Evolutionary conservation across 768 basidiomycete genomes (phyloP).

Genomic region (Saitozyma sp.): DNA sequence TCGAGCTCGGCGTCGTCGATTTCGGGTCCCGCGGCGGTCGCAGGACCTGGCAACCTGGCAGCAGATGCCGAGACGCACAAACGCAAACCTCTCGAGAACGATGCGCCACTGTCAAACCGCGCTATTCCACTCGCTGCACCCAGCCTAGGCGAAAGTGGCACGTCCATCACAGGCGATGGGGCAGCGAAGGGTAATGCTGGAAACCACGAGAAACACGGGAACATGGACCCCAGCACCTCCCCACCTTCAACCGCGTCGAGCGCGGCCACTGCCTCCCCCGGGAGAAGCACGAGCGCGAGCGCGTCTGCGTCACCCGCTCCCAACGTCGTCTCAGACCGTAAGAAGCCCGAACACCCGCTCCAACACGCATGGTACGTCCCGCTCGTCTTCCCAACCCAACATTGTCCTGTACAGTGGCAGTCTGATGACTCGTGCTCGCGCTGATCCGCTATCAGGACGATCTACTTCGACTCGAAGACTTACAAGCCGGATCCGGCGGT

Average conservation of each 20-base stretch:
- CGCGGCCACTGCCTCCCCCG: not conserved
- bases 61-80: not conserved
- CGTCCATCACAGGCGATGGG: not conserved
- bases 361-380: slow-evolving; percentile 74
- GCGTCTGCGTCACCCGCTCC: too few relatives aligned
- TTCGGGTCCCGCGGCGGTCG: slow-evolving; percentile 1
- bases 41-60: slow-evolving; percentile 1
- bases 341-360: slow-evolving; percentile 62
- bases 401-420: slow-evolving; percentile 10
- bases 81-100: too few relatives aligned
- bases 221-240: slow-evolving; percentile 3
- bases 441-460: slow-evolving; percentile 62
- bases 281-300: too few relatives aligned
- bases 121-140: too few relatives aligned
- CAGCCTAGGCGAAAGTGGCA: too few relatives aligned
- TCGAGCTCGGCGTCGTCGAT: not conserved
- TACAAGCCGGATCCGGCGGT: slow-evolving; percentile 57
- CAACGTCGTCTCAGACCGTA: slow-evolving; percentile 5
- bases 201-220: not conserved
- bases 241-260: slow-evolving; percentile 3
- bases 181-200: not conserved
- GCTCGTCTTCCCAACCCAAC: not conserved
- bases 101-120: too few relatives aligned
- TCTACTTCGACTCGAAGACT: slow-evolving; percentile 81
- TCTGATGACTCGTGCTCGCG: not conserved